Conservation (phyloP, 257 asterid genomes). For the Gentiana dahurica region DNA sequence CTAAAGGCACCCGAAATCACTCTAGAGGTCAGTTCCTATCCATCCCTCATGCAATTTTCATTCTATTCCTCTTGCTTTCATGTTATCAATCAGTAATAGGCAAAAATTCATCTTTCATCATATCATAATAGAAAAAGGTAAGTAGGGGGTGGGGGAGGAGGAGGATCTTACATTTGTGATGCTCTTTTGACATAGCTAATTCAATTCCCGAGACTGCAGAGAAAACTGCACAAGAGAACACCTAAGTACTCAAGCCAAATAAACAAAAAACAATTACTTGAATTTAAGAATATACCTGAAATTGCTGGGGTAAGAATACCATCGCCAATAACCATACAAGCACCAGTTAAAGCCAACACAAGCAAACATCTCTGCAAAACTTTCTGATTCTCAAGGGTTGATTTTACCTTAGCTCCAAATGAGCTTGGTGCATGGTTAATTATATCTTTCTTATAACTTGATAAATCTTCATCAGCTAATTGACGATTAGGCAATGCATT, state of each 20-base stretch:
- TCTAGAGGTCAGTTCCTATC: no score
- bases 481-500: slow-evolving; percentile 83
- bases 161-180: slow-evolving; percentile 63
- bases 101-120: no score
- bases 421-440: slow-evolving; percentile 29
- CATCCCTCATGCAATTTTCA: no score
- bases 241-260: slow-evolving; percentile 5
- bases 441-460: slow-evolving; percentile 60
- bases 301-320: slow-evolving; percentile 95
- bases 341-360: slow-evolving; percentile 68
- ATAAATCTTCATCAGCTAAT: slow-evolving; percentile 80
- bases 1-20: no score
- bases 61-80: background rate
- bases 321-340: slow-evolving; percentile 98
- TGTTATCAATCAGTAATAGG: no score
- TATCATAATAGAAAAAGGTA: no score
- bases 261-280: no score
- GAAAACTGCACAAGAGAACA: slow-evolving; percentile 46
- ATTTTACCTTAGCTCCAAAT: slow-evolving; percentile 52
- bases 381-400: slow-evolving; percentile 62
- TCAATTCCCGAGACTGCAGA: slow-evolving; percentile 93
- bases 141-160: background rate
- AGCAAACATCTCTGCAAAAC: slow-evolving; percentile 60
- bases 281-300: slow-evolving; percentile 45
- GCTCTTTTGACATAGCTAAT: slow-evolving; percentile 69